phyloP scores from a whole-genome alignment of 148 eudicot genomes.

The Chenopodium suecicum region DNA sequence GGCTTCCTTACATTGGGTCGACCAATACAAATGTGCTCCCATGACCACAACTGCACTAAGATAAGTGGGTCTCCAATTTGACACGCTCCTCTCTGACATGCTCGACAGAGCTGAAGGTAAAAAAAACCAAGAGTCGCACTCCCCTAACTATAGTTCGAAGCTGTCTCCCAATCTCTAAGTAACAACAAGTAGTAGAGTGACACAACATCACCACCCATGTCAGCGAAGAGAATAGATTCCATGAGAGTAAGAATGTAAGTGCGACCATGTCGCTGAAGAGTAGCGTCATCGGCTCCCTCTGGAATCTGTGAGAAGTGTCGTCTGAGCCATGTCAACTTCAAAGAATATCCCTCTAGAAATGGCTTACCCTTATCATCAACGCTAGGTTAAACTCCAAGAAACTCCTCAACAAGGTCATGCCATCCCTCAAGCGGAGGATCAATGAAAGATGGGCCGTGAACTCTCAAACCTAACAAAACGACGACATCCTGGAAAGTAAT shows the following conservation, averaged over 20 bases:
- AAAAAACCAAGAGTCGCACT: too few relatives aligned
- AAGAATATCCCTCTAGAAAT: background rate
- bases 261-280: background rate
- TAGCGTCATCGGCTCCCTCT: background rate
- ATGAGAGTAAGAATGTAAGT: background rate
- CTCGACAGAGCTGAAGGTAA: too few relatives aligned
- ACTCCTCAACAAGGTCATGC: background rate
- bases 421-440: background rate
- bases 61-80: too few relatives aligned
- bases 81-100: too few relatives aligned
- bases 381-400: background rate
- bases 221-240: background rate
- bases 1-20: too few relatives aligned
- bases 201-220: background rate
- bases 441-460: background rate
- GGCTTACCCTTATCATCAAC: background rate
- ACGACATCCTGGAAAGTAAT: conserved; percentile 12
- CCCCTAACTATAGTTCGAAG: too few relatives aligned
- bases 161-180: background rate
- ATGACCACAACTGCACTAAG: too few relatives aligned
- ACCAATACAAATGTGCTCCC: too few relatives aligned
- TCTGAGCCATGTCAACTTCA: background rate
- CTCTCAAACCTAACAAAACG: background rate
- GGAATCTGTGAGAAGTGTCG: background rate
- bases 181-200: background rate